phyloP scores from a whole-genome alignment of 371 early-diverging fungal species.

The Mucor lusitanicus region DNA sequence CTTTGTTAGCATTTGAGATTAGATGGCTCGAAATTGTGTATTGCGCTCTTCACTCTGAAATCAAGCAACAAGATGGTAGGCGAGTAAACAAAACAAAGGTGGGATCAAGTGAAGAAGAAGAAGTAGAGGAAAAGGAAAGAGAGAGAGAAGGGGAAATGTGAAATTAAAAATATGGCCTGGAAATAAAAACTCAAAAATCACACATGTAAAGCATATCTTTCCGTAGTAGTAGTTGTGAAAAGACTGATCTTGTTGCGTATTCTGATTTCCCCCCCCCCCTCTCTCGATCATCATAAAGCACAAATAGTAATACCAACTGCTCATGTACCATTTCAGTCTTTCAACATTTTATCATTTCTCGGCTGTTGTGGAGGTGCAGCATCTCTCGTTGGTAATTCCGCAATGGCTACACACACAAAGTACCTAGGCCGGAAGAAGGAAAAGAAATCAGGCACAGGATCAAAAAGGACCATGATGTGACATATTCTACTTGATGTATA shows the following conservation, averaged over 20 bases:
- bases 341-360: background rate
- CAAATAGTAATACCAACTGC: background rate
- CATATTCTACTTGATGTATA: background rate
- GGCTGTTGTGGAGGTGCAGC: background rate
- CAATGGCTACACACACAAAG: background rate
- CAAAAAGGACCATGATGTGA: background rate
- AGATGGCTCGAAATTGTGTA: background rate
- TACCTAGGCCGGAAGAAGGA: background rate
- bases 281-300: background rate
- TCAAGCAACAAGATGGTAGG: background rate
- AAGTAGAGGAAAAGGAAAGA: too few relatives aligned
- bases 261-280: background rate
- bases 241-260: background rate
- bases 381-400: background rate
- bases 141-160: background rate
- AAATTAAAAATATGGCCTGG: background rate
- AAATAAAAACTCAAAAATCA: background rate
- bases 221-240: background rate
- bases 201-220: background rate
- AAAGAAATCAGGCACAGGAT: background rate
- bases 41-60: background rate
- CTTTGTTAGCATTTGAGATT: slow-evolving; percentile 18
- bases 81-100: background rate
- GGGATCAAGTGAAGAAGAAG: background rate
- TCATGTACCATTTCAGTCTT: background rate